Evolutionary conservation across 176 grass and related monocot genomes (phyloP).

Genomic region (Elymus sibiricus): DNA sequence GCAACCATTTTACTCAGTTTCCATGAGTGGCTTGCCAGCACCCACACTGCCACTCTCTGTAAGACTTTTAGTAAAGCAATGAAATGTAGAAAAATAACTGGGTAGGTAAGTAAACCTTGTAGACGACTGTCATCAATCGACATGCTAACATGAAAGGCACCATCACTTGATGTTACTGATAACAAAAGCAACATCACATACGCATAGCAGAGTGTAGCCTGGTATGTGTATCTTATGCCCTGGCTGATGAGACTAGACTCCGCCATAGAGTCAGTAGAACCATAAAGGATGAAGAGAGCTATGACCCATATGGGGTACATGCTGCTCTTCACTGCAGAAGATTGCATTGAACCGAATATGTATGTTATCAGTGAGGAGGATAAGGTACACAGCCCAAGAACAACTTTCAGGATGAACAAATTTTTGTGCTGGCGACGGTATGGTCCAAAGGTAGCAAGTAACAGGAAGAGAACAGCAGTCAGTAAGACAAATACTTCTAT

Average conservation of each 20-base stretch:
- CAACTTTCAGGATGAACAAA: neutral
- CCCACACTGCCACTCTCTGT: too few species aligned
- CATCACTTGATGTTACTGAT: too few species aligned
- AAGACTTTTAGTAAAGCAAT: too few species aligned
- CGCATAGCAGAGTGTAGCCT: neutral
- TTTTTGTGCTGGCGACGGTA: neutral
- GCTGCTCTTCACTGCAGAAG: neutral
- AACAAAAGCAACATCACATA: neutral
- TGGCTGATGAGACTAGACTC: neutral
- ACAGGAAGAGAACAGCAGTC: neutral
- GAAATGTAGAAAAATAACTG: too few species aligned
- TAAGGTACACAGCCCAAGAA: neutral
- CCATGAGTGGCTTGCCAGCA: neutral
- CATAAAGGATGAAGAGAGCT: neutral
- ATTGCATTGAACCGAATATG: slow-evolving; percentile 17
- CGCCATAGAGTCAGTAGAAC: neutral
- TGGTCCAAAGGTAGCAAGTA: neutral
- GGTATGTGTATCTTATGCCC: neutral
- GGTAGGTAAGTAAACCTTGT: neutral
- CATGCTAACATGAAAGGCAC: too few species aligned
- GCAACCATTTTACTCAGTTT: slow-evolving; percentile 30
- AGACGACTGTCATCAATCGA: too few species aligned
- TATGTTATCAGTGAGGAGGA: neutral
- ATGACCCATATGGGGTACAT: neutral
- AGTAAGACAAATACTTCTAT: neutral